Conservation (phyloP, 2,329 filamentous ascomycete species). For the Alternaria dauci region DNA sequence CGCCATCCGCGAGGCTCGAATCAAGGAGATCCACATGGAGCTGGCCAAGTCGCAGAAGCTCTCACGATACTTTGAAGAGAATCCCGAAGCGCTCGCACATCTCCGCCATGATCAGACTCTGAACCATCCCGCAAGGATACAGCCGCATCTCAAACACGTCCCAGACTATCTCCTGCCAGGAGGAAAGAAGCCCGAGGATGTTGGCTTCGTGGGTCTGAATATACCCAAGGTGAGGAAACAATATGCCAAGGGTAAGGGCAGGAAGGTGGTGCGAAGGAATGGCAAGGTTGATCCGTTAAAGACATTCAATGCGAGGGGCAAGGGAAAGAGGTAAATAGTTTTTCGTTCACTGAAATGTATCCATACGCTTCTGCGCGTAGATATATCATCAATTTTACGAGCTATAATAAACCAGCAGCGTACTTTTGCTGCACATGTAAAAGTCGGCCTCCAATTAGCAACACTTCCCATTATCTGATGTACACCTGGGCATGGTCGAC, state of each 20-base stretch:
- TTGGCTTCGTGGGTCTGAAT: conserved; percentile 77
- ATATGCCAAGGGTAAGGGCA: conserved; percentile 59
- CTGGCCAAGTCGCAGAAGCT: conserved; percentile 93
- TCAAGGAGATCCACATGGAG: conserved; percentile 86
- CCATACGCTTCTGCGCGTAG: not conserved
- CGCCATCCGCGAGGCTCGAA: conserved; percentile 87
- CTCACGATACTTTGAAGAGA: conserved; percentile 78
- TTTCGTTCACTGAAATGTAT: not conserved
- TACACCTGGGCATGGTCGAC: not conserved
- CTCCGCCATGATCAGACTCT: conserved; percentile 90
- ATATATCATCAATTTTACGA: not conserved
- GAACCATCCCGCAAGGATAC: conserved; percentile 76
- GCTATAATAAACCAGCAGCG: not conserved
- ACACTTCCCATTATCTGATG: not conserved
- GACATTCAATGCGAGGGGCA: conserved; percentile 72
- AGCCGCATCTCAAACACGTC: conserved; percentile 84
- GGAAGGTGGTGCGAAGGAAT: conserved; percentile 62
- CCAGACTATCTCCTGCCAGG: conserved; percentile 90
- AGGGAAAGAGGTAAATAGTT: conserved; percentile 45
- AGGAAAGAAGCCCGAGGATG: conserved; percentile 72
- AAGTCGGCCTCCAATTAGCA: not conserved
- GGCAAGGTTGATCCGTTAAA: conserved; percentile 85
- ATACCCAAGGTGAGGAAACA: conserved; percentile 52
- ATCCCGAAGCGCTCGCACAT: conserved; percentile 86
- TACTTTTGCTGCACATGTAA: not conserved